phyloP scores from a whole-genome alignment of 2,329 filamentous ascomycete species.

The Exophiala sideris region DNA sequence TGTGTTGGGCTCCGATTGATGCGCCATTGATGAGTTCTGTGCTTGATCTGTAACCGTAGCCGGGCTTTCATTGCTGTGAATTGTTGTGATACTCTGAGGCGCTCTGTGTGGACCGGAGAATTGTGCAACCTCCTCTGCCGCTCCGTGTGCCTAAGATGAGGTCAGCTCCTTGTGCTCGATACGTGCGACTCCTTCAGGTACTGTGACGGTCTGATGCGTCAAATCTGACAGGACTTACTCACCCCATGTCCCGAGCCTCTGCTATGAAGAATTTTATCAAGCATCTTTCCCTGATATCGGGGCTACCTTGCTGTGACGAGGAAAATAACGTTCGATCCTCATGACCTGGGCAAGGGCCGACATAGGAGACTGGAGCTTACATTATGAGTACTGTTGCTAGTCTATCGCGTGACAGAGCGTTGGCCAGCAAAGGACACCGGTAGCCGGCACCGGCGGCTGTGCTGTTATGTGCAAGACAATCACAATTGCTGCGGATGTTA shows the following conservation, averaged over 20 bases:
- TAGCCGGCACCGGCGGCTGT: background rate
- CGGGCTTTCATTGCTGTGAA: background rate
- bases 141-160: conserved; percentile 2
- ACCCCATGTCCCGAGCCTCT: background rate
- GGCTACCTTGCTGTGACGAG: background rate
- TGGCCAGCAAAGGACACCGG: background rate
- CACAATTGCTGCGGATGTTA: background rate
- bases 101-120: background rate
- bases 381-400: conserved; percentile 1
- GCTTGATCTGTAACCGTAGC: background rate
- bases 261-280: conserved; percentile 5
- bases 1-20: background rate
- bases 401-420: background rate
- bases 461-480: background rate
- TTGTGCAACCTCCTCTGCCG: conserved; percentile 5
- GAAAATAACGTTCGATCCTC: background rate
- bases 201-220: too few relatives aligned
- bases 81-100: background rate
- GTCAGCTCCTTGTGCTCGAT: background rate
- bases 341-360: background rate
- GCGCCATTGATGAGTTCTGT: background rate
- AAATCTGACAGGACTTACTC: background rate
- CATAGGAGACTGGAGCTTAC: background rate
- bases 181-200: background rate
- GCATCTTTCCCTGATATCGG: background rate